These are phyloP conservation scores for Xylaria castorea DNA, from an alignment of 495 filamentous ascomycete genomes.

Conservation along the genomic window DNA sequence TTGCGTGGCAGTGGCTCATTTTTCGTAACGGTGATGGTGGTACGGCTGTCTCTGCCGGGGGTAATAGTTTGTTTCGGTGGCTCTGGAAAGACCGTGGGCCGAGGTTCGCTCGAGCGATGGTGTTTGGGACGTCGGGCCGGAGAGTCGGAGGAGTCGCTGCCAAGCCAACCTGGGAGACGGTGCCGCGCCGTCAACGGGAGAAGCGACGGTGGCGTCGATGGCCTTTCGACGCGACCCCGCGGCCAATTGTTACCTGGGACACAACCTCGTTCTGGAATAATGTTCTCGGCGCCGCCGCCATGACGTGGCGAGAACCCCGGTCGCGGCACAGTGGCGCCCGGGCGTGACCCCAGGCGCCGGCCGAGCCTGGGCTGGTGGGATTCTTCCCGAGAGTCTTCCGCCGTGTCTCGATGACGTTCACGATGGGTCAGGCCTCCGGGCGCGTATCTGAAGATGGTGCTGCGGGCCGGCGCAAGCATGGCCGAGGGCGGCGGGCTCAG, in stretches of 20 bases:
- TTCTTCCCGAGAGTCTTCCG: neutral
- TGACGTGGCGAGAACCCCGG: neutral
- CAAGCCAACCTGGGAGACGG: neutral
- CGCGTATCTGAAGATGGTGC: neutral
- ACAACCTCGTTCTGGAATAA: neutral
- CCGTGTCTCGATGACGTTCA: neutral
- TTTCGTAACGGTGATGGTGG: neutral
- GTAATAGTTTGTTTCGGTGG: neutral
- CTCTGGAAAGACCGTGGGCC: neutral
- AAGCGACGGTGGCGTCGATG: neutral
- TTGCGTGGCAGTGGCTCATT: neutral
- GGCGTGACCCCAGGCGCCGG: neutral
- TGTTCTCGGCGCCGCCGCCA: neutral
- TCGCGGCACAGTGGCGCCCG: neutral
- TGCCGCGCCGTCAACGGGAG: neutral
- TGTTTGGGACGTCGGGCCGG: too few relatives aligned
- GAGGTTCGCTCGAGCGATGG: neutral
- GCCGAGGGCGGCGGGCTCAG: neutral
- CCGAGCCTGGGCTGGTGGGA: neutral
- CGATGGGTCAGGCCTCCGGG: neutral
- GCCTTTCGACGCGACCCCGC: neutral
- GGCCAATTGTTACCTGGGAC: neutral
- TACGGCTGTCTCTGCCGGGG: neutral
- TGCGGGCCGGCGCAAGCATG: neutral
- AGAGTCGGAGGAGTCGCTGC: neutral